Conservation (phyloP, 495 filamentous ascomycete genomes). For the Jackrogersella minutella region DNA sequence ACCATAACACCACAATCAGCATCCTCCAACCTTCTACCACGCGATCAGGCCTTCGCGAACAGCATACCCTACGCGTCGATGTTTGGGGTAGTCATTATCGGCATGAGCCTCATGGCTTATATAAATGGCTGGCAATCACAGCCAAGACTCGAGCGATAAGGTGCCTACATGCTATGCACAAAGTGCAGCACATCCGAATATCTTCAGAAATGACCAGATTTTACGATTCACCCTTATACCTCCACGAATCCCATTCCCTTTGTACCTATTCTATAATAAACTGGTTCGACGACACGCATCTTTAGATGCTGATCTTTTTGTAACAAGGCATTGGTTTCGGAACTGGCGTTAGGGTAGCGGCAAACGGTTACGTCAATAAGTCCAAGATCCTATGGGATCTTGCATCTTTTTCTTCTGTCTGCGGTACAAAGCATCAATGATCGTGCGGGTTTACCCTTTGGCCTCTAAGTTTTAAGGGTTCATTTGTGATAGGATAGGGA, state of each 20-base stretch:
- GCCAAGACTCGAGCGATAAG: constrained; percentile 45
- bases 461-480: constrained; percentile 19
- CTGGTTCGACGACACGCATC: constrained; percentile 34
- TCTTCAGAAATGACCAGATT: constrained; percentile 36
- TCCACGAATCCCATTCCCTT: constrained; percentile 42
- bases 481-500: constrained; percentile 38
- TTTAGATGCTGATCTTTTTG: constrained; percentile 43
- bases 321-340: constrained; percentile 39
- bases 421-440: constrained; percentile 23
- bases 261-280: constrained; percentile 51
- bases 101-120: constrained; percentile 92
- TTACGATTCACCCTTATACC: constrained; percentile 33
- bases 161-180: not conserved
- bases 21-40: constrained; percentile 35
- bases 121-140: constrained; percentile 82
- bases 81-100: constrained; percentile 86
- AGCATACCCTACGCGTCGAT: constrained; percentile 86
- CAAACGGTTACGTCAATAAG: constrained; percentile 31
- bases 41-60: constrained; percentile 62
- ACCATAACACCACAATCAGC: constrained; percentile 52
- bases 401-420: constrained; percentile 24
- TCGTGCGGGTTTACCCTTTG: constrained; percentile 12
- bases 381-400: constrained; percentile 13
- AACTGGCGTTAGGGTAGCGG: constrained; percentile 32
- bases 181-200: constrained; percentile 4